Percentiles rank a stretch among this genome's conserved stretches.
Evolutionary conservation across 305 asterid species (phyloP).

Genomic region (Solanum hybrid): DNA sequence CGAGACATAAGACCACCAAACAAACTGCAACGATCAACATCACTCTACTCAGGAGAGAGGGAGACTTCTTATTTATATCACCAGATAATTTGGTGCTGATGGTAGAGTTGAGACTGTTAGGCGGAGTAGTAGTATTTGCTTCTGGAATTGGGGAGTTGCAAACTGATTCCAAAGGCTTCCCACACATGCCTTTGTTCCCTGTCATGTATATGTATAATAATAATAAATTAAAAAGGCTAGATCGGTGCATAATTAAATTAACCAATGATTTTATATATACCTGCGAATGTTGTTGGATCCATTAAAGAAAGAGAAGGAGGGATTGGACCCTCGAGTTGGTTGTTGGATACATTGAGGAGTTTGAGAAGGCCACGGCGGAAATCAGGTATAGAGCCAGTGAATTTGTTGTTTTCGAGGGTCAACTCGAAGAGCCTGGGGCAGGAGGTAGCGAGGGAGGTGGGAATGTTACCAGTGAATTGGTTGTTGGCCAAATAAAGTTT

Average conservation of each 20-base stretch:
- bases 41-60: not conserved
- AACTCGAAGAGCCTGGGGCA: conserved; percentile 53
- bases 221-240: not conserved
- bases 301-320: conserved; percentile 34
- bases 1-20: not conserved
- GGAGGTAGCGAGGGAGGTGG: conserved; percentile 43
- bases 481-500: conserved; percentile 63
- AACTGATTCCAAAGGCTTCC: conserved; percentile 32
- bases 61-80: not conserved
- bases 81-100: not conserved
- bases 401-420: conserved; percentile 56
- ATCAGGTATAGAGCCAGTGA: conserved; percentile 49
- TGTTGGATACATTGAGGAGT: conserved; percentile 53
- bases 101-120: conserved; percentile 5
- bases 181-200: conserved; percentile 64
- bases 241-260: too few species aligned
- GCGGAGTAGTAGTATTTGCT: conserved; percentile 6
- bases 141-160: conserved; percentile 27
- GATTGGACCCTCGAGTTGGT: conserved; percentile 66
- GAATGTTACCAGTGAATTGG: conserved; percentile 51
- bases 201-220: not conserved
- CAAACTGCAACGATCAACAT: not conserved
- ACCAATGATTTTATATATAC: conserved; percentile 4
- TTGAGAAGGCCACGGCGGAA: conserved; percentile 39
- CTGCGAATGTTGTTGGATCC: conserved; percentile 45